phyloP scores from a whole-genome alignment of 192 early-diverging fungal genomes.

The Gamsiella multidivaricata region DNA sequence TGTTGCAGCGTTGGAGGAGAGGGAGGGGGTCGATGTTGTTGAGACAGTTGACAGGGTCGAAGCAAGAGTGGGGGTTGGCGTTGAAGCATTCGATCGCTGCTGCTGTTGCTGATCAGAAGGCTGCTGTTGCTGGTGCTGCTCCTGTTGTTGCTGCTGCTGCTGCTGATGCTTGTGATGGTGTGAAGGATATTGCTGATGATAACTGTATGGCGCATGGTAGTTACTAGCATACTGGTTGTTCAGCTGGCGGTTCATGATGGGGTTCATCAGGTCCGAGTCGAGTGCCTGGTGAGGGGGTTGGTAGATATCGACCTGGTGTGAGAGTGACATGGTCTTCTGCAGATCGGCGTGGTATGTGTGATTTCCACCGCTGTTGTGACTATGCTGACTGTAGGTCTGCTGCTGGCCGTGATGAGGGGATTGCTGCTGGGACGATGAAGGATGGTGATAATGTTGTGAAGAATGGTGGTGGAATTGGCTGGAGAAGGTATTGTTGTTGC shows the following conservation, averaged over 20 bases:
- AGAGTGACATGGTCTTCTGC: constrained; percentile 21
- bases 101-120: constrained; percentile 5
- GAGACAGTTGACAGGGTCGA: constrained; percentile 40
- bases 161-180: constrained; percentile 15
- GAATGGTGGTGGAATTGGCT: constrained; percentile 21
- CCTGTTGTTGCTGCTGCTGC: constrained; percentile 10
- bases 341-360: constrained; percentile 13
- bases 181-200: constrained; percentile 17
- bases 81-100: constrained; percentile 30
- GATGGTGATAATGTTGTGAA: constrained; percentile 6
- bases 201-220: constrained; percentile 16
- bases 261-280: constrained; percentile 28
- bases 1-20: constrained; percentile 24
- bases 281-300: constrained; percentile 31
- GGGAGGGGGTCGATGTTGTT: constrained; percentile 41
- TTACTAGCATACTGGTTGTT: constrained; percentile 35
- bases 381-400: constrained; percentile 6
- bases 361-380: constrained; percentile 1
- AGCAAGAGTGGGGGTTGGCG: constrained; percentile 36
- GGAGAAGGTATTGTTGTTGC: constrained; percentile 15
- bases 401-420: constrained; percentile 10
- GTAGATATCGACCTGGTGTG: constrained; percentile 44
- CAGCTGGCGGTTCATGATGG: constrained; percentile 37
- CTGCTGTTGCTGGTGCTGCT: neutral
- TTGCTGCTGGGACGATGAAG: constrained; percentile 1